A percentile compares a stretch with the other conserved stretches of the same genome.
These are phyloP conservation scores for Hypoxylon trugodes DNA, from an alignment of 495 filamentous ascomycete species.

Conservation along the genomic window DNA sequence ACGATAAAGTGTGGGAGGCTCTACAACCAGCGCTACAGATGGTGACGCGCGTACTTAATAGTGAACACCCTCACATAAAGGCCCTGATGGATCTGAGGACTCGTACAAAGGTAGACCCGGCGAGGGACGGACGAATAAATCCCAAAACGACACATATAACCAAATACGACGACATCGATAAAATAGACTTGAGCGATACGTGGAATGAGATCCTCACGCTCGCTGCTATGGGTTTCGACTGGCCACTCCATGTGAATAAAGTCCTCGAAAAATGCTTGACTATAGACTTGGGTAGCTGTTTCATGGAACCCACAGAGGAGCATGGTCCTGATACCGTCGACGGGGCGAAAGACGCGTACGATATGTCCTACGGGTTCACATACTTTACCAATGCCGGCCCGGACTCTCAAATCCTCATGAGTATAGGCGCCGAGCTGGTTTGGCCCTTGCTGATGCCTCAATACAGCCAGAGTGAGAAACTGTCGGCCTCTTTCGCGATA, in stretches of 20 bases:
- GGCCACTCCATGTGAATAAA: conserved; percentile 3
- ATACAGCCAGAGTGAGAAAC: conserved; percentile 45
- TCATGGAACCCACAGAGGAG: not conserved
- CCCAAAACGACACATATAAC: not conserved
- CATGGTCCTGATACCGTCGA: not conserved
- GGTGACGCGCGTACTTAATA: conserved; percentile 32
- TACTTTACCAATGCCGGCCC: not conserved
- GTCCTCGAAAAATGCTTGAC: not conserved
- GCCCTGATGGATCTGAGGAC: conserved; percentile 36
- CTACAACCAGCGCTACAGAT: conserved; percentile 47
- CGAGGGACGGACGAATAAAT: not conserved
- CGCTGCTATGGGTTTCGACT: conserved; percentile 15
- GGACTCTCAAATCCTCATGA: not conserved
- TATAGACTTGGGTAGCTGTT: conserved; percentile 15
- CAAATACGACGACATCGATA: conserved; percentile 14
- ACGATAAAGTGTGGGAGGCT: conserved; percentile 45
- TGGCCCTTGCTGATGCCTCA: conserved; percentile 47
- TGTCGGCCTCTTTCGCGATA: conserved; percentile 27
- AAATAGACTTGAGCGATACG: not conserved
- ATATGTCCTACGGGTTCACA: conserved; percentile 5
- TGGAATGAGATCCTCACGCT: conserved; percentile 1
- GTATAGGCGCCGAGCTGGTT: conserved; percentile 38
- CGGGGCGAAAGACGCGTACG: not conserved
- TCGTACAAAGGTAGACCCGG: conserved; percentile 4
- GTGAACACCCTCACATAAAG: conserved; percentile 24